phyloP scores from a whole-genome alignment of 768 basidiomycete genomes.

The Mycena galopus region DNA sequence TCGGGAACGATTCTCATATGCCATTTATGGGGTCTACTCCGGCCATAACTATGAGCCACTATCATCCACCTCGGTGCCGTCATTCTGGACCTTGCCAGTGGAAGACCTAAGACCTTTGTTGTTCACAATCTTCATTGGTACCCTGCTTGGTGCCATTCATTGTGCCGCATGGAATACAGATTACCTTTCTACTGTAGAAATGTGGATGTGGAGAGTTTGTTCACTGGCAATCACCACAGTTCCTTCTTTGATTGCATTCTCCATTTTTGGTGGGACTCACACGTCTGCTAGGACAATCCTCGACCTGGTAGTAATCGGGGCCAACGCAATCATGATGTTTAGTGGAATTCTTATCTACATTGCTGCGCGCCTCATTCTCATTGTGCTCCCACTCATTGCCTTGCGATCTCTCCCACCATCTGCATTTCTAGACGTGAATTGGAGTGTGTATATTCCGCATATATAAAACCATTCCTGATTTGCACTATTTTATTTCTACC shows the following conservation, averaged over 20 bases:
- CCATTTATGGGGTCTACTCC: neutral
- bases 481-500: no score
- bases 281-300: no score
- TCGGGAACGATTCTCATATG: neutral
- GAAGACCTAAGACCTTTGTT: neutral
- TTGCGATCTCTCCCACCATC: no score
- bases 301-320: no score
- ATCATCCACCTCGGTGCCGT: neutral
- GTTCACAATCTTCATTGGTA: conserved; percentile 6
- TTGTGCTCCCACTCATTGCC: no score
- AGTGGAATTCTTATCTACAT: no score
- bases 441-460: no score
- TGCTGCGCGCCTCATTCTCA: no score
- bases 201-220: conserved; percentile 39
- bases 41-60: neutral
- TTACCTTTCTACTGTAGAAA: conserved; percentile 36
- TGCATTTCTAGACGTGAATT: no score
- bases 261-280: no score
- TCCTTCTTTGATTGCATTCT: neutral
- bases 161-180: conserved; percentile 41
- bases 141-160: conserved; percentile 44
- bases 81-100: neutral
- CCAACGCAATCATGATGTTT: no score
- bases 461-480: no score
- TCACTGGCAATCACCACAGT: conserved; percentile 26